A percentile compares a stretch with the other conserved stretches of the same genome.
phyloP scores from a whole-genome alignment of 1,284 basidiomycete species.

The Ganoderma lingzhi region DNA sequence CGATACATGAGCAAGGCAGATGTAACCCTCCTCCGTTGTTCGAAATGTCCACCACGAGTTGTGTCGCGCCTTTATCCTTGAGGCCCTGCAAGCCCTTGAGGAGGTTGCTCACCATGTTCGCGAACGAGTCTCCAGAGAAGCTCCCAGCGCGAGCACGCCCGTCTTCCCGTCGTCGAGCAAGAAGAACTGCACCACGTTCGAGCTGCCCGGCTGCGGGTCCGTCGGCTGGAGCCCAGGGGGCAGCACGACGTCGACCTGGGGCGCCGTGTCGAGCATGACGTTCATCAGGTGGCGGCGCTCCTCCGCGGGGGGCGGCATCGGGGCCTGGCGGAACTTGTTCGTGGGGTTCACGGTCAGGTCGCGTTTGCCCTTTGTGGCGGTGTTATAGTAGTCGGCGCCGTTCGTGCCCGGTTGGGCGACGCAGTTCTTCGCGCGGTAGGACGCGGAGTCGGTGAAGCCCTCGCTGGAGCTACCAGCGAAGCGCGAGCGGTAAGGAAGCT shows the following conservation, averaged over 20 bases:
- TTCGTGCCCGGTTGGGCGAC: constrained; percentile 58
- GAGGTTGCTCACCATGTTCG: constrained; percentile 52
- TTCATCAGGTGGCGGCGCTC: constrained; percentile 54
- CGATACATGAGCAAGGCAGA: constrained; percentile 68
- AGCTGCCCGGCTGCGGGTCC: constrained; percentile 52
- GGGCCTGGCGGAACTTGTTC: constrained; percentile 57
- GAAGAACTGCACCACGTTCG: constrained; percentile 62
- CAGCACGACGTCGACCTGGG: constrained; percentile 56
- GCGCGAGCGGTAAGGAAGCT: constrained; percentile 69
- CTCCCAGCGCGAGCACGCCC: constrained; percentile 68
- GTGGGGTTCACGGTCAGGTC: constrained; percentile 32
- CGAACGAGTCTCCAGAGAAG: constrained; percentile 50
- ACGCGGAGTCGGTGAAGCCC: constrained; percentile 57
- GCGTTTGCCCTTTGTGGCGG: constrained; percentile 12
- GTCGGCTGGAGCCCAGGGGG: constrained; percentile 55
- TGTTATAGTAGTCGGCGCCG: constrained; percentile 53
- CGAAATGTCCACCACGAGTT: constrained; percentile 65
- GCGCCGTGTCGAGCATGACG: constrained; percentile 57
- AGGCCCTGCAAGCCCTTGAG: constrained; percentile 57
- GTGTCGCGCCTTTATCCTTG: constrained; percentile 57
- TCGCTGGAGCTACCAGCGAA: constrained; percentile 48
- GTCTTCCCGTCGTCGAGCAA: constrained; percentile 61
- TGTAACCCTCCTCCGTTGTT: constrained; percentile 72
- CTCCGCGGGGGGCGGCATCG: constrained; percentile 44
- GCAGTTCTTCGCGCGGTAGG: constrained; percentile 63